A percentile compares a stretch with the other conserved stretches of the same genome.
Conservation (phyloP, 2,329 filamentous ascomycete species). For the Boeremia exigua region DNA sequence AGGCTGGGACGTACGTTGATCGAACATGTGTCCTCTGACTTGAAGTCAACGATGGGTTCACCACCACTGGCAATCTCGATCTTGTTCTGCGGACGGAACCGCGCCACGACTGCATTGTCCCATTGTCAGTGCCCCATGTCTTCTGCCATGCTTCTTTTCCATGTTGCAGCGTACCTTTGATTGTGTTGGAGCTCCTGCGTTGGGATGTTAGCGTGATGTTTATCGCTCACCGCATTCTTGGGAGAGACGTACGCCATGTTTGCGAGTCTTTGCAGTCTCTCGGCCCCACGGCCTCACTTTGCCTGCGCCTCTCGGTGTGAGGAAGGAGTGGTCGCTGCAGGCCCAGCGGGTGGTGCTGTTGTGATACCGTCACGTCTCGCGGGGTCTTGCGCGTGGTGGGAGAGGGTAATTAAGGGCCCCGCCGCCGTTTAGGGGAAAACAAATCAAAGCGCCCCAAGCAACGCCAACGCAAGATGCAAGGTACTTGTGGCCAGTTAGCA, state of each 20-base stretch:
- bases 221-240: constrained; percentile 18
- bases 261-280: constrained; percentile 36
- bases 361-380: constrained; percentile 41
- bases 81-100: constrained; percentile 97
- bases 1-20: constrained; percentile 69
- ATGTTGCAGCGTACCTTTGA: constrained; percentile 50
- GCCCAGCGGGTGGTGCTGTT: constrained; percentile 28
- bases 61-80: constrained; percentile 88
- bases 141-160: neutral
- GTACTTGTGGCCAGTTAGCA: constrained; percentile 1
- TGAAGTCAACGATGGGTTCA: constrained; percentile 88
- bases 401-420: constrained; percentile 40
- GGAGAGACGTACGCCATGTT: constrained; percentile 48
- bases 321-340: constrained; percentile 27
- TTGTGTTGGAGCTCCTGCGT: constrained; percentile 52
- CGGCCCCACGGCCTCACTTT: constrained; percentile 47
- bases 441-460: constrained; percentile 25
- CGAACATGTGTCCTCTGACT: constrained; percentile 84
- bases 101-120: constrained; percentile 77
- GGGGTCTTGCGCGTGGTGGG: constrained; percentile 40
- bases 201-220: constrained; percentile 51
- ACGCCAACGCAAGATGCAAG: constrained; percentile 8
- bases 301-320: constrained; percentile 24
- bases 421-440: constrained; percentile 41
- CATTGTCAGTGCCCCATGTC: constrained; percentile 33